A percentile compares a stretch with the other conserved stretches of the same genome.
phyloP scores from a whole-genome alignment of 495 filamentous ascomycete genomes.

The Penicillium roqueforti region DNA sequence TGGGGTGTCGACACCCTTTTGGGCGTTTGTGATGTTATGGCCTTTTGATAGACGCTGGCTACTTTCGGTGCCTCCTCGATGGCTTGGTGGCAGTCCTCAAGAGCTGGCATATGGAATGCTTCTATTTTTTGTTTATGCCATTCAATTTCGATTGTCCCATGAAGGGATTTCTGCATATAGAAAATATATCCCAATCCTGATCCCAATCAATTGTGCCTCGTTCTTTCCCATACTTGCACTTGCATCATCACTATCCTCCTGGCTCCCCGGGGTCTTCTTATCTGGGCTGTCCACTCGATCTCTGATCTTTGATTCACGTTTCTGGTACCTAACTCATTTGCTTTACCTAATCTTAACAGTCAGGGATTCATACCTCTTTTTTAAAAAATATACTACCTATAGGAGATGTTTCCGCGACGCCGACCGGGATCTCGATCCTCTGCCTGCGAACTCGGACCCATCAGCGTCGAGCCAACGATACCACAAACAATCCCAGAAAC shows the following conservation, averaged over 20 bases:
- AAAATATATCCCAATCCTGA: conserved; percentile 21
- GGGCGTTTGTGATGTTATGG: conserved; percentile 23
- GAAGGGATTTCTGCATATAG: conserved; percentile 32
- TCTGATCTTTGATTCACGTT: background rate
- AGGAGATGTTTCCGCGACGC: background rate
- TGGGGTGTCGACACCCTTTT: conserved; percentile 6
- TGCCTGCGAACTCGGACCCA: background rate
- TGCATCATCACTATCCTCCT: background rate
- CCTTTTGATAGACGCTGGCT: conserved; percentile 20
- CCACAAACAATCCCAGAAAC: background rate
- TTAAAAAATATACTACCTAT: background rate
- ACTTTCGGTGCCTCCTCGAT: conserved; percentile 8
- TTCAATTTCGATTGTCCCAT: conserved; percentile 14
- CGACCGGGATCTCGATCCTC: background rate
- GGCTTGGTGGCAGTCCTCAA: conserved; percentile 18
- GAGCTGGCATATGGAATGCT: conserved; percentile 19
- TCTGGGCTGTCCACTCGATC: background rate
- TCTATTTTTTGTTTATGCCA: conserved; percentile 14
- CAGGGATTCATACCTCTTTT: background rate
- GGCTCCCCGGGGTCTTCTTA: background rate
- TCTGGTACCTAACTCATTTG: background rate
- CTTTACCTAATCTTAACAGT: background rate
- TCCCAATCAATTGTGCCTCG: conserved; percentile 3
- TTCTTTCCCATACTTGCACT: conserved; percentile 6
- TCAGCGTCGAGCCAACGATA: background rate